phyloP scores from a whole-genome alignment of 305 asterid genomes.

The Fraxinus paxiana region DNA sequence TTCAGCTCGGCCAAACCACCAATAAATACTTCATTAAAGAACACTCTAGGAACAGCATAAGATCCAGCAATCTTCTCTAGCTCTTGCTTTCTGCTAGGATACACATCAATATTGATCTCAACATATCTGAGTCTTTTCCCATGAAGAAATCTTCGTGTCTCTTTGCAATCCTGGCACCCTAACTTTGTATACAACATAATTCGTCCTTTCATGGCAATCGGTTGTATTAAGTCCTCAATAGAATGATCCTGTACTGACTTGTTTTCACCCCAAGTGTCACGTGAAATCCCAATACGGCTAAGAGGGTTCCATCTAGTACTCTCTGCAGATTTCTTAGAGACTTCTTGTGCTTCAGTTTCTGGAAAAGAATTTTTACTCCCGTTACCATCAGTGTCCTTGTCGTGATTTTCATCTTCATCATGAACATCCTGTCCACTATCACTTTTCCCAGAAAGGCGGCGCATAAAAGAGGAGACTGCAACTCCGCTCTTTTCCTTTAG shows the following conservation, averaged over 20 bases:
- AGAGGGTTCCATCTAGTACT: conserved; percentile 63
- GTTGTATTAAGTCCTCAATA: conserved; percentile 33
- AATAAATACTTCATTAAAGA: conserved; percentile 72
- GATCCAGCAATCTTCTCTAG: conserved; percentile 75
- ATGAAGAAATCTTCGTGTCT: conserved; percentile 55
- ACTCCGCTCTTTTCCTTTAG: conserved; percentile 67
- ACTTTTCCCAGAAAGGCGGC: conserved; percentile 70
- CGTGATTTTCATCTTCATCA: conserved; percentile 34
- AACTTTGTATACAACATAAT: conserved; percentile 67
- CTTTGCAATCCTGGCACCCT: conserved; percentile 67
- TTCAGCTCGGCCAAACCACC: conserved; percentile 71
- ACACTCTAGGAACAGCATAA: conserved; percentile 62
- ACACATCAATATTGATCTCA: conserved; percentile 75
- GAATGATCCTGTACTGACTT: conserved; percentile 31
- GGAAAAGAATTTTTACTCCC: conserved; percentile 27
- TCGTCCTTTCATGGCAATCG: conserved; percentile 69
- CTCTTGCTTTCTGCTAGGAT: conserved; percentile 65
- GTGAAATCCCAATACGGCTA: conserved; percentile 51
- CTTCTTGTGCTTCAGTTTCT: conserved; percentile 35
- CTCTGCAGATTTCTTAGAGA: conserved; percentile 37
- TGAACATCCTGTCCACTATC: conserved; percentile 45
- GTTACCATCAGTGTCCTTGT: conserved; percentile 13
- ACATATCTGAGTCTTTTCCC: conserved; percentile 62
- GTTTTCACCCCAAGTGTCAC: conserved; percentile 38
- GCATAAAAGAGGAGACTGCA: conserved; percentile 64